These are phyloP conservation scores for Orbilia ellipsospora DNA, from an alignment of 2,329 filamentous ascomycete genomes.

Conservation along the genomic window DNA sequence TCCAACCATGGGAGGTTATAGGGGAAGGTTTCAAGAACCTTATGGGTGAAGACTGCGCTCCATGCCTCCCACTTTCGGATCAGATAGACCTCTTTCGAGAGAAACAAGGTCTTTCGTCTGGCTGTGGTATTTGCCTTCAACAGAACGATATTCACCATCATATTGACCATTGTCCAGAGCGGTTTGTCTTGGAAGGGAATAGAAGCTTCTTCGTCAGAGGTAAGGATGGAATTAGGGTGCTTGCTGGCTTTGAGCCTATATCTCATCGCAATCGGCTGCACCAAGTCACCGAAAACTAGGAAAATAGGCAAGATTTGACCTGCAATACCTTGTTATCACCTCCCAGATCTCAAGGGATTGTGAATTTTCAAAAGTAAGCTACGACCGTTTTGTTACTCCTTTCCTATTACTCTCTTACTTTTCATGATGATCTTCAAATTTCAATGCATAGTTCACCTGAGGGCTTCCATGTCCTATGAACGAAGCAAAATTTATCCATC, in stretches of 20 bases:
- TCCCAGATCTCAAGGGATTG: neutral
- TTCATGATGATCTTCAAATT: constrained; percentile 52
- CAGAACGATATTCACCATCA: constrained; percentile 15
- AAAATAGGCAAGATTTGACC: too few species aligned
- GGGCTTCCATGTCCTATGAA: constrained; percentile 42
- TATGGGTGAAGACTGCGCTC: constrained; percentile 40
- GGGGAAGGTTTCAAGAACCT: constrained; percentile 30
- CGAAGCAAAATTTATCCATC: constrained; percentile 55
- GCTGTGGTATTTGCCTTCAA: constrained; percentile 40
- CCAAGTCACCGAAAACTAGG: neutral
- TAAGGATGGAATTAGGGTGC: constrained; percentile 7
- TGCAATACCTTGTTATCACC: too few species aligned
- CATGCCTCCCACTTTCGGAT: constrained; percentile 34
- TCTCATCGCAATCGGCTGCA: constrained; percentile 13
- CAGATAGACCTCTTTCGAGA: constrained; percentile 23
- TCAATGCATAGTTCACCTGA: constrained; percentile 56
- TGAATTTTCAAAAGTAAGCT: neutral
- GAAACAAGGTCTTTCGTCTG: constrained; percentile 9
- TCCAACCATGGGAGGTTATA: constrained; percentile 48
- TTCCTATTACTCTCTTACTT: neutral
- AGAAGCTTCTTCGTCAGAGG: constrained; percentile 17
- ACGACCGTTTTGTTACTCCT: neutral
- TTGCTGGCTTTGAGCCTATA: constrained; percentile 4
- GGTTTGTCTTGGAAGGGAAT: constrained; percentile 25
- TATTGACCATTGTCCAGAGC: constrained; percentile 45